Evolutionary conservation across 2,329 filamentous ascomycete genomes (phyloP).

Genomic region (Pseudogymnoascus sp.): DNA sequence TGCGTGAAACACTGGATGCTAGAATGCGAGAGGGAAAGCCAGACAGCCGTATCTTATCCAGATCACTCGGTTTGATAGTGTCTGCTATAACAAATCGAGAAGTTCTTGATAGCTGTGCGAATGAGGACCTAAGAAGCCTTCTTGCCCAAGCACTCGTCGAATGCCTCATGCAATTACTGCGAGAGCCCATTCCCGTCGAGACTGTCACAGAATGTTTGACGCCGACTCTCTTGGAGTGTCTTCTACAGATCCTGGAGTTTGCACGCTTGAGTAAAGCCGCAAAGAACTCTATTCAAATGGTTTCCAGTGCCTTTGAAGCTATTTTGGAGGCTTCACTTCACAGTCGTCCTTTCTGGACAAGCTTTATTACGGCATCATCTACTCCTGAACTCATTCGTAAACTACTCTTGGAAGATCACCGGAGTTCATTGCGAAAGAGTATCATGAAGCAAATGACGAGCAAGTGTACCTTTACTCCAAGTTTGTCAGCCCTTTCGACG

Average conservation of each 20-base stretch:
- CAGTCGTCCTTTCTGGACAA: conserved; percentile 37
- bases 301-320: conserved; percentile 37
- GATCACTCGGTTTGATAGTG: conserved; percentile 47
- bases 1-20: conserved; percentile 50
- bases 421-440: conserved; percentile 25
- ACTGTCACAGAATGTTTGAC: conserved; percentile 28
- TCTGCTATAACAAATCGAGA: conserved; percentile 51
- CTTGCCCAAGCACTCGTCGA: conserved; percentile 49
- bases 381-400: conserved; percentile 33
- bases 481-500: conserved; percentile 26
- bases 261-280: conserved; percentile 18
- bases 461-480: conserved; percentile 26
- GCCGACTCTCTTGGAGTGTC: conserved; percentile 26
- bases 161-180: conserved; percentile 38
- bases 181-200: conserved; percentile 31
- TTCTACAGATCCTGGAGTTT: conserved; percentile 25
- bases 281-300: conserved; percentile 28
- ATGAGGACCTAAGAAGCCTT: conserved; percentile 37
- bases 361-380: conserved; percentile 31
- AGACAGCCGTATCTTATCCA: conserved; percentile 23
- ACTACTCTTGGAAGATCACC: conserved; percentile 37
- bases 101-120: conserved; percentile 39
- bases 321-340: conserved; percentile 41
- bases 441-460: conserved; percentile 24
- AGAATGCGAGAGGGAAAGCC: conserved; percentile 14